Percentiles rank a stretch among this genome's conserved stretches.
phyloP scores from a whole-genome alignment of 2,329 filamentous ascomycete species.

The Neophaeococcomyces aloes region DNA sequence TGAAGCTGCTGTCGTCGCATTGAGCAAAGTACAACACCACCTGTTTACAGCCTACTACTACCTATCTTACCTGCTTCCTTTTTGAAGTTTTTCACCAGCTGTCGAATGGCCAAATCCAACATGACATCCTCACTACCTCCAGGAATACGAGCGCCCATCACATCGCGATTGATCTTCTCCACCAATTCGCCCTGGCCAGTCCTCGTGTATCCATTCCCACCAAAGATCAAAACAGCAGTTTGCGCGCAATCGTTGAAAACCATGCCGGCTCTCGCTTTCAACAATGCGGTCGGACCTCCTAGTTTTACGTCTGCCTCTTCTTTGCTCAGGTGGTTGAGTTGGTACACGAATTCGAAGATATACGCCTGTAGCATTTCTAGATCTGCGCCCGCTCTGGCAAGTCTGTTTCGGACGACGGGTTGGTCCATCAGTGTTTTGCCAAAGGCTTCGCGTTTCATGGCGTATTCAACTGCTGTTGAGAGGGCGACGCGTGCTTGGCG shows the following conservation, averaged over 20 bases:
- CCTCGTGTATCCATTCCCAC: slow-evolving; percentile 61
- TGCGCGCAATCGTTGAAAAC: slow-evolving; percentile 62
- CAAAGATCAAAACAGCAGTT: slow-evolving; percentile 60
- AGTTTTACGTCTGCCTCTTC: slow-evolving; percentile 42
- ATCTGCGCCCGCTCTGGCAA: slow-evolving; percentile 58
- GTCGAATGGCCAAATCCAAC: slow-evolving; percentile 56
- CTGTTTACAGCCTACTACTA: no score
- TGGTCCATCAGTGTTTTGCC: slow-evolving; percentile 61
- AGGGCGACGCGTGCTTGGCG: slow-evolving; percentile 53
- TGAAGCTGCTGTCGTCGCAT: no score
- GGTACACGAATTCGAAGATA: slow-evolving; percentile 26
- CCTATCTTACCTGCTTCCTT: neutral
- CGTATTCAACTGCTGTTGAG: slow-evolving; percentile 50
- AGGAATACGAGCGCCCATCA: slow-evolving; percentile 50
- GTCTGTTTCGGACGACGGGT: slow-evolving; percentile 60
- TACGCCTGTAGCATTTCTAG: slow-evolving; percentile 62
- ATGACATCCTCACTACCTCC: slow-evolving; percentile 64
- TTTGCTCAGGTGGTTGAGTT: slow-evolving; percentile 48
- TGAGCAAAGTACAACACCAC: no score
- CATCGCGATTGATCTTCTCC: slow-evolving; percentile 55
- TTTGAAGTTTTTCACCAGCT: slow-evolving; percentile 57
- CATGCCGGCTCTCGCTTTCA: slow-evolving; percentile 61
- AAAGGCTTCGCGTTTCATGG: slow-evolving; percentile 56
- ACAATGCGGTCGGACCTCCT: slow-evolving; percentile 59
- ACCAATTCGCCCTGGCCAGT: slow-evolving; percentile 59